Evolutionary conservation across 176 grass and related monocot genomes (phyloP), one percentile per base, ranked within the genome.

Genomic region (Oryza rufipogon): DNA sequence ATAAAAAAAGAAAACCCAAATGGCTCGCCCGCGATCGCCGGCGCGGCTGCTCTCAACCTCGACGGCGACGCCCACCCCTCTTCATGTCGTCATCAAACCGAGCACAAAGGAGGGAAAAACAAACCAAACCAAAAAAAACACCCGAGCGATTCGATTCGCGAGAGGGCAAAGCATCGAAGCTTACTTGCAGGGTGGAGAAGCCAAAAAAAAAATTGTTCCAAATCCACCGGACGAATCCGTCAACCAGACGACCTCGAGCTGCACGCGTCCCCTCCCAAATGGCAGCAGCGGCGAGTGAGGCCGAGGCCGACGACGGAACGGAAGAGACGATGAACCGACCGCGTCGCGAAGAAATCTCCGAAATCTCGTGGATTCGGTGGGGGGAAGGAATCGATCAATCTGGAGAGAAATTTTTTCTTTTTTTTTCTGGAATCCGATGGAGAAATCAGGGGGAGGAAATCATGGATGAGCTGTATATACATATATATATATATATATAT

Each of bases 141-240:
- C 14, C 9, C 77, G 28, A 6, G 60, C n/a, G 64, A 71, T 85
- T 44, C 11, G 11, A 71, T 85, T 44, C 7, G 11, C 64, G 39
- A n/a, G 17, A 69, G 56, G n/a, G 71, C 14, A 66, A 77, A 38
- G 88, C 67, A 90, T 82, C 88, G 77, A 44, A 82, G 71, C 88
- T 90, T 86, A 90, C 88, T 73, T 90, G 78, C 66, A 45, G 6
- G 22, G 44, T 46, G 73, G 78, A 47, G 88, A 86, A 89, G 71
- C 66, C 78, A 46, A 44, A 6, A 38, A 7, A 38, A 38, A 6
- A 38, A 0, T 69, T 79, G 75, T 85, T 25, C 82, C 64, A 81
- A 85, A 89, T 89, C 87, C 83, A 71, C 76, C 60, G 4, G 49
- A 30, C 2, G 68, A 88, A 73, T 67, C 69, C 81, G 75, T 61